Evolutionary conservation across 2,329 filamentous ascomycete genomes (phyloP).

Genomic region (Hypoxylon rubiginosum): DNA sequence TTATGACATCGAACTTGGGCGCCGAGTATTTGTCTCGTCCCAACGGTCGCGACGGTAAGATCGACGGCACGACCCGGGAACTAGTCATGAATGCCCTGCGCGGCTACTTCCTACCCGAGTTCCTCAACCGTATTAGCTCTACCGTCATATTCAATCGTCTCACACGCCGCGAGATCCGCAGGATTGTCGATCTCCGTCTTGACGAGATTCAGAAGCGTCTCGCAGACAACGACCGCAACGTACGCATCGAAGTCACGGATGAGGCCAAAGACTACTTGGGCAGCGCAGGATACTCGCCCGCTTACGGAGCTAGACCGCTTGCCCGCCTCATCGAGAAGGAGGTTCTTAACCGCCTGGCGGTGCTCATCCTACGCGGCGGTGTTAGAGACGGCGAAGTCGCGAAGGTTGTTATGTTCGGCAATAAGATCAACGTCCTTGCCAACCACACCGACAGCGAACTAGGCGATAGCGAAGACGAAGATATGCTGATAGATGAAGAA

Average conservation of each 20-base stretch:
- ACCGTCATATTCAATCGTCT: constrained; percentile 99
- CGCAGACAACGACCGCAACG: constrained; percentile 85
- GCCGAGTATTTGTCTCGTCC: constrained; percentile 92
- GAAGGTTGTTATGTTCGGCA: constrained; percentile 81
- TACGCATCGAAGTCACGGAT: constrained; percentile 83
- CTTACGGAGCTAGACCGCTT: constrained; percentile 92
- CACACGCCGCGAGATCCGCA: constrained; percentile 88
- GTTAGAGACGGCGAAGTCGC: constrained; percentile 90
- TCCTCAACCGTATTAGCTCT: constrained; percentile 97
- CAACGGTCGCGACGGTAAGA: constrained; percentile 81
- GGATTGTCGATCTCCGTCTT: constrained; percentile 93
- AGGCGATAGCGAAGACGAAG: constrained; percentile 71
- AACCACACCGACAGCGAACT: constrained; percentile 79
- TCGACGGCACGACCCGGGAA: constrained; percentile 87
- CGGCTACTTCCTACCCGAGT: constrained; percentile 97
- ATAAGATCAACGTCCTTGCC: constrained; percentile 82
- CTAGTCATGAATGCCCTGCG: constrained; percentile 91
- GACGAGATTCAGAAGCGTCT: constrained; percentile 92
- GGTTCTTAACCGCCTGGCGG: constrained; percentile 91
- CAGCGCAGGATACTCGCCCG: constrained; percentile 91
- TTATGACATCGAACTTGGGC: constrained; percentile 98
- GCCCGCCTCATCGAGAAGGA: constrained; percentile 95
- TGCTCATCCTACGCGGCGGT: constrained; percentile 87
- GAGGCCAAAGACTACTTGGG: constrained; percentile 95
- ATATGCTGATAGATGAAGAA: constrained; percentile 80